phyloP scores from a whole-genome alignment of 306 rosid genomes.

The Cucumis cinereus region DNA sequence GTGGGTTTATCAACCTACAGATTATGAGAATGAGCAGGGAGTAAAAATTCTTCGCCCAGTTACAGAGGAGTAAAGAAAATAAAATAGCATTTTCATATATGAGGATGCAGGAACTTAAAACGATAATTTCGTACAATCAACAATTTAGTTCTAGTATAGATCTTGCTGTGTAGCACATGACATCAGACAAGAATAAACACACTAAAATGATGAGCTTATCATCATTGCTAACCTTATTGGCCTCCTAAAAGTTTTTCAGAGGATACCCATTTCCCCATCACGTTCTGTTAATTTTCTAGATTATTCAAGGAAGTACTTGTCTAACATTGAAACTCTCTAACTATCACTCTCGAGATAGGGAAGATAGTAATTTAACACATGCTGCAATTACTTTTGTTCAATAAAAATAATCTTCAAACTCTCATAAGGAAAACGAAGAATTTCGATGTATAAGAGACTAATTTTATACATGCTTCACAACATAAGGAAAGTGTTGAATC shows the following conservation, averaged over 20 bases:
- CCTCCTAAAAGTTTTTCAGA: neutral
- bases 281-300: neutral
- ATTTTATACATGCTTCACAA: neutral
- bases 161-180: neutral
- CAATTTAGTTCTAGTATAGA: neutral
- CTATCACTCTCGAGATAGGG: neutral
- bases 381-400: neutral
- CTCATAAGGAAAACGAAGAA: neutral
- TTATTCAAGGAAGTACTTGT: neutral
- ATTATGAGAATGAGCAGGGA: neutral
- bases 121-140: neutral
- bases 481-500: neutral
- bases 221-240: neutral
- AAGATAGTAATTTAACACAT: neutral
- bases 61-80: neutral
- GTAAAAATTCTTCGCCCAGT: neutral
- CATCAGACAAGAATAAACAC: neutral
- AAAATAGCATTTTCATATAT: neutral
- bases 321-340: neutral
- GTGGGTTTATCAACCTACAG: slow-evolving; percentile 74
- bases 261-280: neutral
- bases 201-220: neutral
- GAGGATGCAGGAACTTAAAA: neutral
- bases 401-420: neutral
- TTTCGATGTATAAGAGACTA: neutral